Base-by-base conservation (phyloP, 2,329 filamentous ascomycete species). In the Penicillium hordei region DNA sequence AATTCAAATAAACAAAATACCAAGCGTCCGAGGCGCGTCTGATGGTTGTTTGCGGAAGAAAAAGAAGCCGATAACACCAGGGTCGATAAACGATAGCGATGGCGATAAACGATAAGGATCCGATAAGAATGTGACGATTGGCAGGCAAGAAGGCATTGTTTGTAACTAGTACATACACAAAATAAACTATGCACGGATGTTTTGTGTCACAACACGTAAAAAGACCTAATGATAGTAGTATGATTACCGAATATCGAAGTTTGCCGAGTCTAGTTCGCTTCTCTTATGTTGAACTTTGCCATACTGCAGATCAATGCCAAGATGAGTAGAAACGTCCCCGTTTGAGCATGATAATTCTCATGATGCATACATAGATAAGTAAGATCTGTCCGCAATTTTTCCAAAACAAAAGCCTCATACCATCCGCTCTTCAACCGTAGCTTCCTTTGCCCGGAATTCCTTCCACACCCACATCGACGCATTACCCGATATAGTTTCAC, bases 31-130 rank as follows among this genome's bases (percentile, higher is more conserved):
- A 53, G 29, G 33, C 48, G 33, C 39, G 38, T 51, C 27, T 12
- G 21, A 27, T 12, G 33, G 10, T 34, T 33, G 29, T 44, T 45
- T 36, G 29, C 6, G 21, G 49, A 15, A 43, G 19, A 45, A 52
- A 19, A 46, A 45, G 23, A 23, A 4, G n/a, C 34, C 48, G 48
- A 51, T 50, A 50, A 39, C 48, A 42, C 3, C 4, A 12, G 10
- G 21, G n/a, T 9, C 5, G 53, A 57, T 57, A 42, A 40, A 17
- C 27, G 48, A 53, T 53, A 57, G 23, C 13, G 46, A 51, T 19
- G 21, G 4, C 10, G 38, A 52, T 45, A 31, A 34, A n/a, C 5
- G 53, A 56, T 56, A 51, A 38, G 5, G 19, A 23, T 52, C 1
- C 8, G 33, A 53, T 45, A 46, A 29, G 31, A 13, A 27, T 12